Base-by-base conservation (phyloP, 768 basidiomycete species). In the Auricularia sp. region DNA sequence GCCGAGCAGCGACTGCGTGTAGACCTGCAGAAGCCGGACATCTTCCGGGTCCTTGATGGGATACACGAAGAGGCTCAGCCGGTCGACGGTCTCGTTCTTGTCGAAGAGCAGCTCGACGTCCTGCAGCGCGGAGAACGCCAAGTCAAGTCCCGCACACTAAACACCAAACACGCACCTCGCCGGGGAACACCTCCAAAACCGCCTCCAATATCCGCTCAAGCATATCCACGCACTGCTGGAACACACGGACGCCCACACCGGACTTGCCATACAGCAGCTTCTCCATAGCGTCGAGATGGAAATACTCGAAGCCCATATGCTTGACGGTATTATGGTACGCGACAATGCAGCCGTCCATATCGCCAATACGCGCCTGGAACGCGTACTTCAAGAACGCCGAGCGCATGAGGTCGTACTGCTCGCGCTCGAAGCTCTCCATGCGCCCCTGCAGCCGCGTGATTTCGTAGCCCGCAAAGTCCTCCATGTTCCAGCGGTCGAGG, bases 351-450 rank as follows among this genome's bases (percentile, higher is more conserved):
- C 96, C 96, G 71, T 97, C 94, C 96, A 98, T 98, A 71, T 88
- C 86, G 8, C 96, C 96, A 66, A 99, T 98, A 3, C 96, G 87
- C 2, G 84, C 95, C 80, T 99, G 96, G 77, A 98, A 91, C 90
- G 83, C 88, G 73, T 93, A 98, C 77, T 98, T 98, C 63, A 99
- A 80, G 78, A 98, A 96, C 1, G 93, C 95, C 14, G 92, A 88
- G 3, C 96, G 85, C 68, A 95, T 87, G 47, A 99, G 84, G 71
- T 99, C 96, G 73, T 93, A 97, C 70, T 93, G 93, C 73, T 99
- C 96, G 67, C 84, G 80, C 76, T 99, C 96, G 68, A 95, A 98
- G 66, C 91, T 93, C 70, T 88, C 85, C 5, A 82, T 71, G 1
- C 76, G 69, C 0, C 95, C 94, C 7, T 82, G 78, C 58, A 84